Percentiles rank a stretch among this genome's conserved stretches.
Evolutionary conservation across 306 rosid species (phyloP).

Genomic region (Casuarina glauca): DNA sequence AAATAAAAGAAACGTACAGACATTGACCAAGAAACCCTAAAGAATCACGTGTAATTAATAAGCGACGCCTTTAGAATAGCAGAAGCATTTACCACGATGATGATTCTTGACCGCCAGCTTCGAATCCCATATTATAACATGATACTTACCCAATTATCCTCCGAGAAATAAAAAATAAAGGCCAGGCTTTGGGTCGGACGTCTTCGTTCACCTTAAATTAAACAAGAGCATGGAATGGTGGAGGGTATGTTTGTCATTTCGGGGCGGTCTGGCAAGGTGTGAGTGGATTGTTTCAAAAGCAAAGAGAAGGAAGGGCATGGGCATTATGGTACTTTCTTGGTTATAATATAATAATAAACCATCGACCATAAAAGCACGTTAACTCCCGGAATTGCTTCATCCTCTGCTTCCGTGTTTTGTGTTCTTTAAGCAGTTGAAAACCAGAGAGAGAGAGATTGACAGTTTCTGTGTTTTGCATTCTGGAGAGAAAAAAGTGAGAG

Average conservation of each 20-base stretch:
- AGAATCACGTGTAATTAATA: no score
- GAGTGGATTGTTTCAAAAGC: background rate
- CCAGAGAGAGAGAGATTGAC: background rate
- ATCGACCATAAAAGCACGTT: constrained; percentile 19
- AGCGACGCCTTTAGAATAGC: no score
- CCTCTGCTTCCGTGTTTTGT: background rate
- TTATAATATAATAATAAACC: constrained; percentile 21
- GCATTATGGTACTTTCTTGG: constrained; percentile 12
- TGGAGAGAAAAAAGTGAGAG: background rate
- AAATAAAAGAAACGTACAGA: no score
- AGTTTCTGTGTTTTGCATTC: background rate
- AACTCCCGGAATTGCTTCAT: background rate
- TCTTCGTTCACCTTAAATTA: no score
- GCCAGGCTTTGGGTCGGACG: no score
- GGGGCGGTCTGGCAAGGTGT: background rate
- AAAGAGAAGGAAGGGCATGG: background rate
- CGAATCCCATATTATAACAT: no score
- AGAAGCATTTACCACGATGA: no score
- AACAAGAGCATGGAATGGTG: background rate
- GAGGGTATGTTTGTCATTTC: constrained; percentile 35
- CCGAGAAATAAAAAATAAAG: no score
- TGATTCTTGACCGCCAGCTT: no score
- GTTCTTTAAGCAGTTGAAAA: background rate
- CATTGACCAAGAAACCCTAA: no score
- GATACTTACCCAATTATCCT: no score